A percentile compares a stretch with the other conserved stretches of the same genome.
Evolutionary conservation across 2,329 filamentous ascomycete species (phyloP).

Genomic region (Paraphoma chrysanthemicola): DNA sequence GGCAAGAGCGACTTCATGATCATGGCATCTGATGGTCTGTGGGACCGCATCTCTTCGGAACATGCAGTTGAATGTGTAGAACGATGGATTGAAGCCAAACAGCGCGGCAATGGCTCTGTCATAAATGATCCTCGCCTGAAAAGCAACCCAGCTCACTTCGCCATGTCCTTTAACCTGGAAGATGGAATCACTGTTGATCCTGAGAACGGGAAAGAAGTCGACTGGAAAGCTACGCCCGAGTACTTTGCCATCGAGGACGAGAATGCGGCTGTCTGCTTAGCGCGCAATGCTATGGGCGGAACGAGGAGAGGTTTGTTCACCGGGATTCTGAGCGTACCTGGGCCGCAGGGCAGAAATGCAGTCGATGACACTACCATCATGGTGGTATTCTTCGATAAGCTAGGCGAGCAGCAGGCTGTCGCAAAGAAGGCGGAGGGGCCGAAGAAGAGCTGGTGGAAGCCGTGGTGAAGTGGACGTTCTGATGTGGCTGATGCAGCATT

Average conservation of each 20-base stretch:
- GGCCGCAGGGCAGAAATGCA: conserved; percentile 46
- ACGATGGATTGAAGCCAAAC: conserved; percentile 59
- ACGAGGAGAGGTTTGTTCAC: conserved; percentile 50
- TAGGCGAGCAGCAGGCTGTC: conserved; percentile 2
- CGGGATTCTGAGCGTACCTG: conserved; percentile 44
- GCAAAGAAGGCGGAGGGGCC: conserved; percentile 2
- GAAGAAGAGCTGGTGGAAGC: conserved; percentile 12
- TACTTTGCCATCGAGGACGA: conserved; percentile 60
- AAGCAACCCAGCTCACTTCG: conserved; percentile 12
- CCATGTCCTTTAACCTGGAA: conserved; percentile 23
- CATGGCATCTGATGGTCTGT: conserved; percentile 71
- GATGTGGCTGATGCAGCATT: background rate
- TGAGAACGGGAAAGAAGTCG: conserved; percentile 43
- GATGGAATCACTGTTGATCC: conserved; percentile 44
- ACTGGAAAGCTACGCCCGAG: conserved; percentile 51
- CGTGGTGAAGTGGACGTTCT: background rate
- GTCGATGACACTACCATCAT: conserved; percentile 62
- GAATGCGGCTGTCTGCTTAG: conserved; percentile 60
- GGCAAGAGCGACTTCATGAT: conserved; percentile 65
- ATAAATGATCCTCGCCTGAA: conserved; percentile 20
- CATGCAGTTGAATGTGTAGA: conserved; percentile 66
- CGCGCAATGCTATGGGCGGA: conserved; percentile 62
- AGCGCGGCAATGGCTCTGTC: conserved; percentile 28
- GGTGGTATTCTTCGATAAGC: conserved; percentile 60
- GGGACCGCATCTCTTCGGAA: conserved; percentile 65